Evolutionary conservation across 2,329 filamentous ascomycete genomes (phyloP).

Genomic region (Juglanconis sp.): DNA sequence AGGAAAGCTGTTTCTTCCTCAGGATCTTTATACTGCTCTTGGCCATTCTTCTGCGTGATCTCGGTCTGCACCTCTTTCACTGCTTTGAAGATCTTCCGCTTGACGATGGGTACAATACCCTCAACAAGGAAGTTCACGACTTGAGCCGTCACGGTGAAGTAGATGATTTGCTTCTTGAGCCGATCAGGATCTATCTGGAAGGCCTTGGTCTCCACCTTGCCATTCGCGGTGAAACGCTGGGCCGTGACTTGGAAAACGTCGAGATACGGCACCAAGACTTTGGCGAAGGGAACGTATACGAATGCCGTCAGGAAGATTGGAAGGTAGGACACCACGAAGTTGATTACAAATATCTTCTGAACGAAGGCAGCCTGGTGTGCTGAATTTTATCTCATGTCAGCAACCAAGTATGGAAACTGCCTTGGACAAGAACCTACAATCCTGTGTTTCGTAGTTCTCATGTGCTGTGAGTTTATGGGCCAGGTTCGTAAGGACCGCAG

Average conservation of each 20-base stretch:
- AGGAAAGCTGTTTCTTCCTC: slow-evolving; percentile 80
- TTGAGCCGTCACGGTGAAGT: slow-evolving; percentile 92
- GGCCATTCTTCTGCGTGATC: slow-evolving; percentile 51
- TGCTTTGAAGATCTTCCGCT: slow-evolving; percentile 73
- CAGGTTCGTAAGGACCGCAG: slow-evolving; percentile 68
- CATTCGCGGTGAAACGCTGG: slow-evolving; percentile 69
- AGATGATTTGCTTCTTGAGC: slow-evolving; percentile 88
- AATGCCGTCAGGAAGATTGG: slow-evolving; percentile 91
- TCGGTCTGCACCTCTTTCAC: slow-evolving; percentile 70
- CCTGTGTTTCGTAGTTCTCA: slow-evolving; percentile 90
- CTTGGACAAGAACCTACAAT: slow-evolving; percentile 40
- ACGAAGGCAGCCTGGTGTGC: slow-evolving; percentile 81
- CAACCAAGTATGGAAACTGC: background rate
- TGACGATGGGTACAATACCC: slow-evolving; percentile 78
- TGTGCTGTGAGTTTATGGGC: slow-evolving; percentile 75
- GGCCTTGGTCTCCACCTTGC: slow-evolving; percentile 61
- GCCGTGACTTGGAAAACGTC: slow-evolving; percentile 76
- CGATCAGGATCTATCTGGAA: slow-evolving; percentile 83
- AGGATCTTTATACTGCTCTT: slow-evolving; percentile 55
- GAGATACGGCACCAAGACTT: slow-evolving; percentile 78
- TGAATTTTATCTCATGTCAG: slow-evolving; percentile 31
- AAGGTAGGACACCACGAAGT: slow-evolving; percentile 94
- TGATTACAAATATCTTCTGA: slow-evolving; percentile 90
- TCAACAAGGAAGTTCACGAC: slow-evolving; percentile 85
- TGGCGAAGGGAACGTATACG: slow-evolving; percentile 89